phyloP scores from a whole-genome alignment of 1,284 basidiomycete genomes.

The Malassezia cuniculi region DNA sequence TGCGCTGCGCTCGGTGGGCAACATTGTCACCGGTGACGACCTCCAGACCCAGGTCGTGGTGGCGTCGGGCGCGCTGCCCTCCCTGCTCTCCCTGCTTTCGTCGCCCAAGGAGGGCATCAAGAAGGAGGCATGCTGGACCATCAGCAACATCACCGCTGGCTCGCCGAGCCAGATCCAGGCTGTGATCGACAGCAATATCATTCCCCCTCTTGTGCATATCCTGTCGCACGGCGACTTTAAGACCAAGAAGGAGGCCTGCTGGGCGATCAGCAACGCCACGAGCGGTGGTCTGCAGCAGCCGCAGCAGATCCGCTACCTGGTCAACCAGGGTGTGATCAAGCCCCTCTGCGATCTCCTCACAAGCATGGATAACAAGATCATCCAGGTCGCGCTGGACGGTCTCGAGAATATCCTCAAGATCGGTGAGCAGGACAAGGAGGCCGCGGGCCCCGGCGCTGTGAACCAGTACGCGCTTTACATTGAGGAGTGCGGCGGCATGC shows the following conservation, averaged over 20 bases:
- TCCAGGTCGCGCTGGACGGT: slow-evolving; percentile 91
- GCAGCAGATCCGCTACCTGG: slow-evolving; percentile 92
- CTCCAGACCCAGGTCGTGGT: slow-evolving; percentile 97
- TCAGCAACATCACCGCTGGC: slow-evolving; percentile 96
- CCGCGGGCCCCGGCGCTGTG: slow-evolving; percentile 64
- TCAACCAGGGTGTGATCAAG: slow-evolving; percentile 94
- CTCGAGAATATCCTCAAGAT: slow-evolving; percentile 98
- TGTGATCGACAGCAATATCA: slow-evolving; percentile 60
- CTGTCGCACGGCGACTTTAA: slow-evolving; percentile 96
- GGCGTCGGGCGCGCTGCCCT: slow-evolving; percentile 84
- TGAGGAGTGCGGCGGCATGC: slow-evolving; percentile 87
- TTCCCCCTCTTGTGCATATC: slow-evolving; percentile 96
- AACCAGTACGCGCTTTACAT: slow-evolving; percentile 91
- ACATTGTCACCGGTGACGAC: slow-evolving; percentile 97
- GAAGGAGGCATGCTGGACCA: slow-evolving; percentile 98
- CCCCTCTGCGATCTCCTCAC: slow-evolving; percentile 88
- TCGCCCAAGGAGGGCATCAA: slow-evolving; percentile 90
- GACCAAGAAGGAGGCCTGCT: slow-evolving; percentile 98
- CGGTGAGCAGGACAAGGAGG: slow-evolving; percentile 86
- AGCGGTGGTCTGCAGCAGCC: slow-evolving; percentile 95
- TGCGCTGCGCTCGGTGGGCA: slow-evolving; percentile 89
- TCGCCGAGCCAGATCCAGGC: slow-evolving; percentile 91
- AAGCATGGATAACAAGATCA: slow-evolving; percentile 99
- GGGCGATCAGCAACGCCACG: slow-evolving; percentile 98
- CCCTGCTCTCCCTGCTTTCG: slow-evolving; percentile 76